These are phyloP conservation scores for Singerocomus inundabilis DNA, from an alignment of 1,284 basidiomycete genomes.

Conservation along the genomic window DNA sequence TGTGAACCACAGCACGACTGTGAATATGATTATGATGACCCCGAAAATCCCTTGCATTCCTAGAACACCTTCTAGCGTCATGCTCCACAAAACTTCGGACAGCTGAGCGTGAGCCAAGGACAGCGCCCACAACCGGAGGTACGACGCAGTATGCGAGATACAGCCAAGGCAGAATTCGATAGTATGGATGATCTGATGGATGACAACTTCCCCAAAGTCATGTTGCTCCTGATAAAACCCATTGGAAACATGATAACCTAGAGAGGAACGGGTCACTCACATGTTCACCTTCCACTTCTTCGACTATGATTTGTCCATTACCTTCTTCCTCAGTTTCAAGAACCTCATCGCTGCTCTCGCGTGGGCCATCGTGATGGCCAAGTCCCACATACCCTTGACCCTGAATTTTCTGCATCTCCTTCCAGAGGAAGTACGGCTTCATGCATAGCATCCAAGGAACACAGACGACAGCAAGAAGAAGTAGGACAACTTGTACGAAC, in stretches of 20 bases:
- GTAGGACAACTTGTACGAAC: conserved; percentile 79
- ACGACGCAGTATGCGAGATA: conserved; percentile 99
- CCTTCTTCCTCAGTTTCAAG: conserved; percentile 86
- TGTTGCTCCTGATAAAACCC: conserved; percentile 59
- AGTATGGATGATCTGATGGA: conserved; percentile 97
- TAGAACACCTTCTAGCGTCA: conserved; percentile 72
- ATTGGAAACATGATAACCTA: conserved; percentile 13
- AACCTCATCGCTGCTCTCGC: conserved; percentile 54
- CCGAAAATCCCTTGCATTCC: conserved; percentile 56
- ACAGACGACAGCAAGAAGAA: conserved; percentile 82
- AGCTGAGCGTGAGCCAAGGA: conserved; percentile 98
- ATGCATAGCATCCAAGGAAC: conserved; percentile 94
- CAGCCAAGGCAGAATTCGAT: conserved; percentile 99
- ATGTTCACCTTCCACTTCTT: conserved; percentile 65
- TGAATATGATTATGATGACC: conserved; percentile 59
- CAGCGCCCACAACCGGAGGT: conserved; percentile 97
- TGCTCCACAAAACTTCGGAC: conserved; percentile 90
- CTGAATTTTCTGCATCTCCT: conserved; percentile 85
- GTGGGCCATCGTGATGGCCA: conserved; percentile 47
- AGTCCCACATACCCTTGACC: conserved; percentile 83
- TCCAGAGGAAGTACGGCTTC: conserved; percentile 94
- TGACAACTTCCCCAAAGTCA: conserved; percentile 92
- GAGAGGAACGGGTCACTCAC: conserved; percentile 43
- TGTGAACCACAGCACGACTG: conserved; percentile 80
- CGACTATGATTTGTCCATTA: conserved; percentile 71